Conservation (phyloP, 768 basidiomycete species). For the Boletellus emodensis region DNA sequence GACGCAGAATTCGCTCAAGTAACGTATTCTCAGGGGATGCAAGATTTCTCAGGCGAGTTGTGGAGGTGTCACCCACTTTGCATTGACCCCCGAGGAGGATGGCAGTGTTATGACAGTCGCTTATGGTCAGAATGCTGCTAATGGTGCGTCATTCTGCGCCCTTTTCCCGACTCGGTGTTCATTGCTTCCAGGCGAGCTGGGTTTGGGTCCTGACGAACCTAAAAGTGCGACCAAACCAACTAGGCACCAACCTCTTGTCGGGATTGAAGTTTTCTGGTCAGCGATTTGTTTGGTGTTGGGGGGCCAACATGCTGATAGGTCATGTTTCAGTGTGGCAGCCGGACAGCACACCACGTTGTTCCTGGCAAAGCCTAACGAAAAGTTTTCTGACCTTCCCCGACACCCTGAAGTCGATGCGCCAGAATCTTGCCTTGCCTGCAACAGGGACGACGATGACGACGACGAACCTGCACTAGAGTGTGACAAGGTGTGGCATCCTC, state of each 20-base stretch:
- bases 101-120: slow-evolving; percentile 76
- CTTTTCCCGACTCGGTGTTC: not conserved
- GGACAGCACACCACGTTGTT: slow-evolving; percentile 86
- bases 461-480: slow-evolving; percentile 79
- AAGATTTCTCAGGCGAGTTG: slow-evolving; percentile 64
- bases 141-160: slow-evolving; percentile 42
- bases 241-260: slow-evolving; percentile 63
- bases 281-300: slow-evolving; percentile 37
- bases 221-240: slow-evolving; percentile 87
- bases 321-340: slow-evolving; percentile 60
- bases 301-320: slow-evolving; percentile 1
- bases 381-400: slow-evolving; percentile 72
- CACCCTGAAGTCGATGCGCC: slow-evolving; percentile 77
- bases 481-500: slow-evolving; percentile 62
- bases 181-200: slow-evolving; percentile 62
- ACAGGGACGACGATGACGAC: slow-evolving; percentile 65
- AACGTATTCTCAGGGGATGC: slow-evolving; percentile 55
- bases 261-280: slow-evolving; percentile 68
- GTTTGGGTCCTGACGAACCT: slow-evolving; percentile 71
- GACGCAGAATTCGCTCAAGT: not conserved
- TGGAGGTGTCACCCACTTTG: slow-evolving; percentile 90
- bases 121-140: slow-evolving; percentile 85
- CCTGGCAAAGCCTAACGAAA: slow-evolving; percentile 71
- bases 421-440: slow-evolving; percentile 67
- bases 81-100: slow-evolving; percentile 71